Evolutionary conservation across 177 flowering plant genomes (phyloP), one percentile per base, ranked within the genome.

Genomic region (Tripterygium wilfordii): DNA sequence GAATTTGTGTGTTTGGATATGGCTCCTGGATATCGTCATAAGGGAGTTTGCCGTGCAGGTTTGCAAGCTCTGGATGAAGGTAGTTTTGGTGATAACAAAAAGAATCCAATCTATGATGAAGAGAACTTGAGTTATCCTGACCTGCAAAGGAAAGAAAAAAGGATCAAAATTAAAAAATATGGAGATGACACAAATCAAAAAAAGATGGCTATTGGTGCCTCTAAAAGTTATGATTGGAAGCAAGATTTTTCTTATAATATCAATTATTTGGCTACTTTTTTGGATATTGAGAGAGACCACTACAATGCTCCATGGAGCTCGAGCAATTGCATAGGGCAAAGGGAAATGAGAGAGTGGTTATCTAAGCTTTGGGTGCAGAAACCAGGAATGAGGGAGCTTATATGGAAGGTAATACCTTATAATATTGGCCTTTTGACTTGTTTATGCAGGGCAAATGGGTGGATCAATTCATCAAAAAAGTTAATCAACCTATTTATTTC

Each of bases 11-110:
- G 98, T 63, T 53, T 92, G 67, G 98, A 92, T 71, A 74, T 92
- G 88, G 83, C 98, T 60, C 98, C 98, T 60, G 98, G 98, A 25
- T 74, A 83, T 66, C 75, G 57, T 32, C 98, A 92, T 61, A 92
- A 88, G 74, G 96, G 98, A 47, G 69, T 88, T 63, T 77, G 83
- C 61, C 95, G 98, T 59, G 98, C 91, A 71, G 98, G 98, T 57
- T 66, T 82, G 66, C 86, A 88, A 60, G 98, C 98, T 46, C 58
- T 85, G 47, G 79, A 83, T 45, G 78, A 67, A 16, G 66, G 21
- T 3, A 52, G 46, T 55, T 36, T 58, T 36, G 71, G 42, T 43
- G 62, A 61, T 53, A 44, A 39, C 15, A 45, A 57, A 55, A 49
- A 37, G 51, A 58, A 54, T 33, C 44, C 36, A 36, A 23, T 24